Evolutionary conservation across 2,329 filamentous ascomycete species (phyloP).

Genomic region (Cercospora berteroae): DNA sequence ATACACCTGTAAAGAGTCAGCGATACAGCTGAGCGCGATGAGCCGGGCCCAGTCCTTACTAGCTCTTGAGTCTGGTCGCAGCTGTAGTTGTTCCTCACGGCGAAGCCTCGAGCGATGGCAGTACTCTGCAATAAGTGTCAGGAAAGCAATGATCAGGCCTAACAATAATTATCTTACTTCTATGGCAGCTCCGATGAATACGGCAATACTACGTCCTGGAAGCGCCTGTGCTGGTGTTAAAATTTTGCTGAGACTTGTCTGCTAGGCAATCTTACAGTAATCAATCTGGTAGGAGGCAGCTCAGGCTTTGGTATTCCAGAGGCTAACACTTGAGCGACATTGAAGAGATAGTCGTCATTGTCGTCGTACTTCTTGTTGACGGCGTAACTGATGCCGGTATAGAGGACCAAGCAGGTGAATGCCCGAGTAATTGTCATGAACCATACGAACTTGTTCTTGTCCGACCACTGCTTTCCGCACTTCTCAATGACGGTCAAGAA

Average conservation of each 20-base stretch:
- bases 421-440: conserved; percentile 60
- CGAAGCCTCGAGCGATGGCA: conserved; percentile 64
- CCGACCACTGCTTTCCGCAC: conserved; percentile 59
- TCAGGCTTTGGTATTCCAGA: conserved; percentile 54
- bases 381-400: conserved; percentile 62
- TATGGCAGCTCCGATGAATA: conserved; percentile 60
- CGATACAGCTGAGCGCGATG: not conserved
- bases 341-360: conserved; percentile 53
- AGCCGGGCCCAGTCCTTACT: conserved; percentile 24
- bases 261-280: conserved; percentile 35
- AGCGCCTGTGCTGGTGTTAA: conserved; percentile 42
- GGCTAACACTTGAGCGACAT: conserved; percentile 57
- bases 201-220: conserved; percentile 56
- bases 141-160: not conserved
- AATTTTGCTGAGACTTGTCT: not conserved
- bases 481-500: conserved; percentile 58
- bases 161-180: conserved; percentile 39
- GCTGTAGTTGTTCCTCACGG: conserved; percentile 60
- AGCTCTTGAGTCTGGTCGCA: conserved; percentile 66
- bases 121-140: not conserved
- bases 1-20: conserved; percentile 42
- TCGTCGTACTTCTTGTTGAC: conserved; percentile 54
- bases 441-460: conserved; percentile 57
- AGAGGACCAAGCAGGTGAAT: conserved; percentile 60
- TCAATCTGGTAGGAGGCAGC: conserved; percentile 49